These are phyloP conservation scores for Tricholoma furcatifolium DNA, from an alignment of 768 basidiomycete species.

Conservation along the genomic window DNA sequence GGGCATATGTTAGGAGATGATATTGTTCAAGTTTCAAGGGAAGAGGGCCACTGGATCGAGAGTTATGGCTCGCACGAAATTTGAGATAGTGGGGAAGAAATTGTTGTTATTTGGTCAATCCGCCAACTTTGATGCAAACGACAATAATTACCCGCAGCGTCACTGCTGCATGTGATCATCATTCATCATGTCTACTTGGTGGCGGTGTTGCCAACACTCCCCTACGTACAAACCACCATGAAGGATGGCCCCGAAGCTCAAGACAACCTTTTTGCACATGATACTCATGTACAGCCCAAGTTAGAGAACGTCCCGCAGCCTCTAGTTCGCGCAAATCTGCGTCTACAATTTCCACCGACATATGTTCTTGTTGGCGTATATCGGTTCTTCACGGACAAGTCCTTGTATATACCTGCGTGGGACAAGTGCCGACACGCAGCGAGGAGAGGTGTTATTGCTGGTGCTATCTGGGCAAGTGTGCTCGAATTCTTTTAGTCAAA, in stretches of 20 bases:
- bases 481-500: neutral
- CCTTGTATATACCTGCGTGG: slow-evolving; percentile 75
- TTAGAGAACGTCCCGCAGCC: slow-evolving; percentile 39
- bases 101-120: no score
- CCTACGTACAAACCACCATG: slow-evolving; percentile 4
- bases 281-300: neutral
- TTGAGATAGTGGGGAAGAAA: no score
- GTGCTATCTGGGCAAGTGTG: slow-evolving; percentile 61
- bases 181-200: neutral
- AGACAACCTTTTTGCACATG: slow-evolving; percentile 28
- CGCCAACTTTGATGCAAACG: no score
- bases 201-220: neutral
- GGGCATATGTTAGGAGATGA: no score
- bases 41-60: no score
- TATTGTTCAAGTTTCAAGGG: no score
- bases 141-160: no score
- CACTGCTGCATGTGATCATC: neutral
- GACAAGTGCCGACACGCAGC: slow-evolving; percentile 81
- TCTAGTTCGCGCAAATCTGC: slow-evolving; percentile 52
- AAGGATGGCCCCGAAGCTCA: slow-evolving; percentile 28
- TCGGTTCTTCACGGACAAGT: slow-evolving; percentile 71
- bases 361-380: slow-evolving; percentile 87
- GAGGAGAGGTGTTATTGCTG: slow-evolving; percentile 66
- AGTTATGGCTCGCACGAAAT: no score
- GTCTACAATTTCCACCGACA: slow-evolving; percentile 76